Conservation (phyloP, 768 basidiomycete species). For the Serendipita indica region DNA sequence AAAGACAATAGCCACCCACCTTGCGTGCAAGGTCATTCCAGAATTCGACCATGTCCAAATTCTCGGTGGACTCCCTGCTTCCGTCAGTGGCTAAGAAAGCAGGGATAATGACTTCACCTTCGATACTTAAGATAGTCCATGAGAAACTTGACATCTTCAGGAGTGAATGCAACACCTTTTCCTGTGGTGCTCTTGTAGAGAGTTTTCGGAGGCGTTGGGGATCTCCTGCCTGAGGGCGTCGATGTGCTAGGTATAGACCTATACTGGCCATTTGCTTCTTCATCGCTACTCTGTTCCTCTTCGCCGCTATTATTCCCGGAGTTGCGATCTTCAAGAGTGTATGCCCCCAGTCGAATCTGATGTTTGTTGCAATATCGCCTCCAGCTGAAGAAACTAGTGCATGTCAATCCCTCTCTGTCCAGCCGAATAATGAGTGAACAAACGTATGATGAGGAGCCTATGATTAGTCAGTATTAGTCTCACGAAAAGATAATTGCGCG, state of each 20-base stretch:
- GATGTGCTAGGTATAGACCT: not conserved
- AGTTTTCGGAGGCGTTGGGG: slow-evolving; percentile 68
- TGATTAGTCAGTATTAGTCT: slow-evolving; percentile 7
- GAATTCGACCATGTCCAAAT: slow-evolving; percentile 55
- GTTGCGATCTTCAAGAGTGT: slow-evolving; percentile 53
- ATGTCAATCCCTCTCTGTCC: not conserved
- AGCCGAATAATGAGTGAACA: slow-evolving; percentile 16
- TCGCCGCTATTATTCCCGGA: slow-evolving; percentile 29
- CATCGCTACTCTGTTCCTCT: slow-evolving; percentile 22
- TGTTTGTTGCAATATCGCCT: slow-evolving; percentile 86
- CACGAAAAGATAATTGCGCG: slow-evolving; percentile 19
- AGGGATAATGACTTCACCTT: slow-evolving; percentile 31
- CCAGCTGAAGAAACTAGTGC: slow-evolving; percentile 71
- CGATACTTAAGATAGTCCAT: slow-evolving; percentile 65
- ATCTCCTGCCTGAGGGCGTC: slow-evolving; percentile 18
- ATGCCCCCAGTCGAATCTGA: slow-evolving; percentile 77
- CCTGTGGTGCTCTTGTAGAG: slow-evolving; percentile 75
- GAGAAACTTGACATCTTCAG: slow-evolving; percentile 65
- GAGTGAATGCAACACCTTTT: slow-evolving; percentile 79
- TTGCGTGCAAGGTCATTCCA: slow-evolving; percentile 65
- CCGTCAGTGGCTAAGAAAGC: not conserved
- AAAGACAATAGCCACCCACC: slow-evolving; percentile 26
- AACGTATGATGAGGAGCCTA: slow-evolving; percentile 85
- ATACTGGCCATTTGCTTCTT: not conserved
- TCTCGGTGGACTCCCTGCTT: slow-evolving; percentile 19